A percentile compares a stretch with the other conserved stretches of the same genome.
These are phyloP conservation scores for Penicillium hordei DNA, from an alignment of 2,329 filamentous ascomycete genomes.

Conservation along the genomic window DNA sequence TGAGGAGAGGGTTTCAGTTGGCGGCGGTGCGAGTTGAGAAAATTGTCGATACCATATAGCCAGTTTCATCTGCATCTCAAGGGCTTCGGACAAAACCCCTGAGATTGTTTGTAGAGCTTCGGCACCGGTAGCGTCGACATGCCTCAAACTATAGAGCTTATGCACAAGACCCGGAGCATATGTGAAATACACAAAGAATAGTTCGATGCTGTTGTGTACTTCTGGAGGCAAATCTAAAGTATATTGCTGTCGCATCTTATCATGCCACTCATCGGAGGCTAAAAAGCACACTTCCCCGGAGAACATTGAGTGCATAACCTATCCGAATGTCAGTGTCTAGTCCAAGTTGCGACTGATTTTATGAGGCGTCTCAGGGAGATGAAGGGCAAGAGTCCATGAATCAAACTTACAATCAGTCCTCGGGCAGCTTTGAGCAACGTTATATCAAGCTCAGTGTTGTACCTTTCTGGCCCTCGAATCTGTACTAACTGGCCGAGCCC, in stretches of 20 bases:
- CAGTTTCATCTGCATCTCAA: slow-evolving; percentile 25
- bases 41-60: slow-evolving; percentile 25
- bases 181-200: slow-evolving; percentile 31
- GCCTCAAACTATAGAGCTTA: slow-evolving; percentile 24
- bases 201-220: slow-evolving; percentile 25
- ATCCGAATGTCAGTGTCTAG: background rate
- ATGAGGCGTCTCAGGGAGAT: background rate
- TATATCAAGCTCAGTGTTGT: slow-evolving; percentile 24
- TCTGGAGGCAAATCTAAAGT: slow-evolving; percentile 12
- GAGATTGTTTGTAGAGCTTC: slow-evolving; percentile 15
- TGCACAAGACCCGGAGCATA: slow-evolving; percentile 29
- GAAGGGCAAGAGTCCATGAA: background rate
- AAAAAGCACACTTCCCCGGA: slow-evolving; percentile 30
- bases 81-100: slow-evolving; percentile 14
- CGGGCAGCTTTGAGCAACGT: slow-evolving; percentile 28
- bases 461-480: slow-evolving; percentile 25
- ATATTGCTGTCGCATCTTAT: slow-evolving; percentile 26
- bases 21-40: slow-evolving; percentile 17
- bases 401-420: slow-evolving; percentile 27
- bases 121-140: slow-evolving; percentile 14
- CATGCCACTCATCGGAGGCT: slow-evolving; percentile 27
- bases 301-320: slow-evolving; percentile 36
- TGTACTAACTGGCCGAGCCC: slow-evolving; percentile 28
- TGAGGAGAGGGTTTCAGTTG: slow-evolving; percentile 21
- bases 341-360: background rate